Evolutionary conservation across 2,329 filamentous ascomycete species (phyloP).

Genomic region (Macrophomina tecta): DNA sequence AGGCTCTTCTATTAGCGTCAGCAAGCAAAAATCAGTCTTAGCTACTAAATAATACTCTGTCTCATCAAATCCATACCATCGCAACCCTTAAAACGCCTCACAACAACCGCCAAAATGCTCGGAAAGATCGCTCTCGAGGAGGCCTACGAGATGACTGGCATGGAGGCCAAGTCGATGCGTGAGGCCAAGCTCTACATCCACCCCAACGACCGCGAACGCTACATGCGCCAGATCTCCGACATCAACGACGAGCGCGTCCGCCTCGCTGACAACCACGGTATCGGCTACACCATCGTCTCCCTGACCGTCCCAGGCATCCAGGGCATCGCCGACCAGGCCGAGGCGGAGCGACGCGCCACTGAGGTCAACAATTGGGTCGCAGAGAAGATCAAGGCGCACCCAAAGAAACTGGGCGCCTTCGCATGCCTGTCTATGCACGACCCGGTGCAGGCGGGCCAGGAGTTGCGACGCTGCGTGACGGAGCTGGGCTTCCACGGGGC

Average conservation of each 20-base stretch:
- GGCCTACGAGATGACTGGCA: slow-evolving; percentile 21
- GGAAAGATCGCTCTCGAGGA: slow-evolving; percentile 26
- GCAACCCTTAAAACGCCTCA: background rate
- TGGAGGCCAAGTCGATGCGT: slow-evolving; percentile 21
- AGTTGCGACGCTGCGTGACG: slow-evolving; percentile 61
- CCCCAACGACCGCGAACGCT: slow-evolving; percentile 15
- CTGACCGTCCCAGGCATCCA: slow-evolving; percentile 39
- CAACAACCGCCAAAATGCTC: slow-evolving; percentile 3
- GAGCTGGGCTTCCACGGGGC: slow-evolving; percentile 49
- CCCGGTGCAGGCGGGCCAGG: slow-evolving; percentile 56
- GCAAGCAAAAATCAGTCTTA: background rate
- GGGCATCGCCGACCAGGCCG: slow-evolving; percentile 35
- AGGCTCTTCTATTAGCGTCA: background rate
- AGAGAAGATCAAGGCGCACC: slow-evolving; percentile 32
- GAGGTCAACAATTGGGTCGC: slow-evolving; percentile 40
- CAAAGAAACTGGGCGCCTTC: slow-evolving; percentile 22
- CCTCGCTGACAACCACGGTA: slow-evolving; percentile 32
- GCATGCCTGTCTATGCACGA: slow-evolving; percentile 53
- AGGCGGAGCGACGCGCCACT: slow-evolving; percentile 35
- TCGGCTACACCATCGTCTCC: slow-evolving; percentile 38
- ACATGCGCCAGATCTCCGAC: slow-evolving; percentile 23
- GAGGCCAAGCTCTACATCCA: slow-evolving; percentile 22
- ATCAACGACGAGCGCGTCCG: slow-evolving; percentile 34
- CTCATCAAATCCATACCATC: background rate
- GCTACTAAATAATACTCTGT: background rate